Conservation (phyloP, 2,329 filamentous ascomycete genomes). For the Polychaeton citri region DNA sequence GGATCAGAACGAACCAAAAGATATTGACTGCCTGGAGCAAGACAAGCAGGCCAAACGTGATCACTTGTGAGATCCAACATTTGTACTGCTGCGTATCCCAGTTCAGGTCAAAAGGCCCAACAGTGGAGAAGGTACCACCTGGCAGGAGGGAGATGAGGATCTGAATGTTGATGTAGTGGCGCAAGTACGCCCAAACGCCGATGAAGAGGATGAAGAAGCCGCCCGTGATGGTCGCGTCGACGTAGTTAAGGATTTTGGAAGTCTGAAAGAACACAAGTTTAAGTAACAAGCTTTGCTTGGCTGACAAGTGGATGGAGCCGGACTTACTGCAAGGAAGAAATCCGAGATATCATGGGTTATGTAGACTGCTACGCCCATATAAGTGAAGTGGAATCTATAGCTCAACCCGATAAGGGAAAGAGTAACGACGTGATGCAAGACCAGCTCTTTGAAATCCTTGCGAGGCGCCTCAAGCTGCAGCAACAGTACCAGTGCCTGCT, state of each 20-base stretch:
- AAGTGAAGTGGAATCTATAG: constrained; percentile 94
- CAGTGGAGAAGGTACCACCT: constrained; percentile 49
- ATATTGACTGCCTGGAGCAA: constrained; percentile 62
- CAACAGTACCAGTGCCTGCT: constrained; percentile 79
- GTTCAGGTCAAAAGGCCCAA: constrained; percentile 63
- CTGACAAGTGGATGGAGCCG: neutral
- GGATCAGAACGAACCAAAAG: constrained; percentile 70
- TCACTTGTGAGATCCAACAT: constrained; percentile 54
- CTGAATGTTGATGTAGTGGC: constrained; percentile 69
- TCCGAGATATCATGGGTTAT: constrained; percentile 90
- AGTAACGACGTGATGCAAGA: constrained; percentile 83
- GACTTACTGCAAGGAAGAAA: constrained; percentile 83
- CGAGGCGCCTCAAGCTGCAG: constrained; percentile 82
- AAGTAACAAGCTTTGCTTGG: constrained; percentile 2
- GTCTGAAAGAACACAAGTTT: constrained; percentile 41
- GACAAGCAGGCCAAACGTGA: constrained; percentile 51
- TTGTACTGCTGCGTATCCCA: constrained; percentile 70
- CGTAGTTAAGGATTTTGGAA: constrained; percentile 83
- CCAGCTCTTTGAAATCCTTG: constrained; percentile 90
- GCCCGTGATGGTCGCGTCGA: constrained; percentile 63
- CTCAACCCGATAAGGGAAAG: constrained; percentile 70
- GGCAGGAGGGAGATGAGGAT: constrained; percentile 66
- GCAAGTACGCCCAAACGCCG: constrained; percentile 73
- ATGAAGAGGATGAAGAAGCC: constrained; percentile 81
- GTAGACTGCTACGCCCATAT: constrained; percentile 87